Evolutionary conservation across 108 stramenopile species (phyloP), one percentile per base, ranked within the genome.

Genomic region (Schizochytrium sp.): DNA sequence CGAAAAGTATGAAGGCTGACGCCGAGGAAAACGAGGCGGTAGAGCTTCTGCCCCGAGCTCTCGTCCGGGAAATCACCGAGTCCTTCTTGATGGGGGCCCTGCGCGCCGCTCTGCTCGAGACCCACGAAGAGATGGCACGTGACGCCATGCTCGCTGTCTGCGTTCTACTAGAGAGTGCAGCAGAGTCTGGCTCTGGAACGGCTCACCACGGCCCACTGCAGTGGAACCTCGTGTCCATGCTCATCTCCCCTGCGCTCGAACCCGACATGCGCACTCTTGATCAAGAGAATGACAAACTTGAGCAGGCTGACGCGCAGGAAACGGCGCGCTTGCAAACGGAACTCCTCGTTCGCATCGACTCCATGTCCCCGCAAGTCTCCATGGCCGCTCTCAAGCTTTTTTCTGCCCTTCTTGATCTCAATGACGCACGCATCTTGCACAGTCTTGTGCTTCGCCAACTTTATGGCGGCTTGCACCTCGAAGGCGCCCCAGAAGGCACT

Each of bases 381-480:
- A 83, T 45, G n/a, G 76, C 76, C n/a, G 76, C 76, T 12, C 76
- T 83, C 76, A 83, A 83, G 76, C 76, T 83, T 6, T 83, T 83
- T 45, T 83, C 76, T 23, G 51, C 48, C 19, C 51, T 83, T 47
- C 51, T 83, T 8, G 76, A 83, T 18, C 51, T 83, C 76, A 34
- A 83, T 23, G 76, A 83, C 51, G 48, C 76, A 23, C 76, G 76
- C 45, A 34, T 83, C 0, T 23, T 83, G 12, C 76, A 83, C 76
- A 53, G 76, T 53, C 51, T 83, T 6, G 51, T 83, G 25, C 51
- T 83, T 47, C 76, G 76, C 51, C 76, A 83, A 23, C 76, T 83
- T 3, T 83, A 83, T 45, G 23, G 48, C 51, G 76, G 76, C 45
- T 12, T 45, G 43, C 76, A 83, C 76, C 76, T 83, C 25, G 48